phyloP scores from a whole-genome alignment of 805 yeast genomes.

The Clavispora asparagi region DNA sequence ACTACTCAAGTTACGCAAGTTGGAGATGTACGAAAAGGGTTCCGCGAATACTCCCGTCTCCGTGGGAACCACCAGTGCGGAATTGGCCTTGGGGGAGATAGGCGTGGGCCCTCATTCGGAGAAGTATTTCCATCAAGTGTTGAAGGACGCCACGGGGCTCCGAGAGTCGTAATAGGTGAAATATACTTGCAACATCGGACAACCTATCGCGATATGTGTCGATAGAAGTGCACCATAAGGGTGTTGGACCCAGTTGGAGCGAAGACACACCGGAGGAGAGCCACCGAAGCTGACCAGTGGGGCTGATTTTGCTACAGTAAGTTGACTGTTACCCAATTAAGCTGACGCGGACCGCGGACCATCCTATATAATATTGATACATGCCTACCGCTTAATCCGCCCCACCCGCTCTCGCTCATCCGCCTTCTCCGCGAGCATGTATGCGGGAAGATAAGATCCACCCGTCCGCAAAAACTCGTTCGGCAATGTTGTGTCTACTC shows the following conservation, averaged over 20 bases:
- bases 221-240: no score
- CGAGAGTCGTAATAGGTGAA: background rate
- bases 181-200: no score
- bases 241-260: no score
- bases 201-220: no score
- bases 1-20: constrained; percentile 50
- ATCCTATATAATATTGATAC: background rate
- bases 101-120: constrained; percentile 80
- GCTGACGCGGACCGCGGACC: no score
- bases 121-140: constrained; percentile 17
- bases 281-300: no score
- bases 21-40: constrained; percentile 43
- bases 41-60: constrained; percentile 37
- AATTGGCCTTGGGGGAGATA: constrained; percentile 63
- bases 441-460: constrained; percentile 46
- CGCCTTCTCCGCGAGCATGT: constrained; percentile 52
- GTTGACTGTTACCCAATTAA: no score
- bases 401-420: constrained; percentile 52
- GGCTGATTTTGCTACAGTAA: background rate
- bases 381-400: constrained; percentile 13
- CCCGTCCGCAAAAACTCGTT: constrained; percentile 51
- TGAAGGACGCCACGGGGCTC: constrained; percentile 4
- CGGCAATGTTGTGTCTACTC: constrained; percentile 59
- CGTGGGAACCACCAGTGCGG: constrained; percentile 69
- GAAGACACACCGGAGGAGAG: no score